A percentile compares a stretch with the other conserved stretches of the same genome.
Evolutionary conservation across 768 basidiomycete species (phyloP).

Genomic region (Lentinula edodes): DNA sequence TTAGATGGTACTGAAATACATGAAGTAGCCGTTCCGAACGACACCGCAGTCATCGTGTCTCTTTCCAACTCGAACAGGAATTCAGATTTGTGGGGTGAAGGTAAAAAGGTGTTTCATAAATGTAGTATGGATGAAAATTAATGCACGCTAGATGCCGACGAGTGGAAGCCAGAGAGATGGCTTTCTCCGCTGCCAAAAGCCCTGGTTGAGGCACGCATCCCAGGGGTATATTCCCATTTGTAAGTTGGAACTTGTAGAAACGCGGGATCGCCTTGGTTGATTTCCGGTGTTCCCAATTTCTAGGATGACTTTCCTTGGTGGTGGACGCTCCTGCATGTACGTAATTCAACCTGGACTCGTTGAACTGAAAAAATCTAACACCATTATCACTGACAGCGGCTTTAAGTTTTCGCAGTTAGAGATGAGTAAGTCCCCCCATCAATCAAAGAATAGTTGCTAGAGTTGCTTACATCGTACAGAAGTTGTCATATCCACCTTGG

Average conservation of each 20-base stretch:
- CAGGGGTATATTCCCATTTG: constrained; percentile 31
- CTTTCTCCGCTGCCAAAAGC: constrained; percentile 26
- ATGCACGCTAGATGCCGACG: constrained; percentile 23
- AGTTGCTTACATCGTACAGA: neutral
- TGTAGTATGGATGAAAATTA: neutral
- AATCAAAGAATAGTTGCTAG: too few relatives aligned
- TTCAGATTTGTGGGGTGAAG: constrained; percentile 31
- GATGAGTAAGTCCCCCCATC: neutral
- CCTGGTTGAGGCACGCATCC: constrained; percentile 25
- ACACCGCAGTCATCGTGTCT: constrained; percentile 22
- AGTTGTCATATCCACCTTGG: neutral
- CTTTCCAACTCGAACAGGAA: constrained; percentile 27
- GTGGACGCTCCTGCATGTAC: constrained; percentile 34
- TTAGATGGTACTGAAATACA: constrained; percentile 20
- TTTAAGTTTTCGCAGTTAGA: constrained; percentile 7
- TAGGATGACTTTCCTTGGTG: constrained; percentile 41
- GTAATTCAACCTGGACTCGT: neutral
- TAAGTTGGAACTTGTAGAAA: constrained; percentile 11
- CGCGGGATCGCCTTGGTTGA: neutral
- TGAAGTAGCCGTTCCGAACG: constrained; percentile 21
- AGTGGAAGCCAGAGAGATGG: constrained; percentile 46
- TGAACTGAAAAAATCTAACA: neutral
- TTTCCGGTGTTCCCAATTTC: neutral
- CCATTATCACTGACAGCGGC: neutral
- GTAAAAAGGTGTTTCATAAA: neutral